phyloP scores from a whole-genome alignment of 176 grass and related monocot genomes.

The Ananas comosus region DNA sequence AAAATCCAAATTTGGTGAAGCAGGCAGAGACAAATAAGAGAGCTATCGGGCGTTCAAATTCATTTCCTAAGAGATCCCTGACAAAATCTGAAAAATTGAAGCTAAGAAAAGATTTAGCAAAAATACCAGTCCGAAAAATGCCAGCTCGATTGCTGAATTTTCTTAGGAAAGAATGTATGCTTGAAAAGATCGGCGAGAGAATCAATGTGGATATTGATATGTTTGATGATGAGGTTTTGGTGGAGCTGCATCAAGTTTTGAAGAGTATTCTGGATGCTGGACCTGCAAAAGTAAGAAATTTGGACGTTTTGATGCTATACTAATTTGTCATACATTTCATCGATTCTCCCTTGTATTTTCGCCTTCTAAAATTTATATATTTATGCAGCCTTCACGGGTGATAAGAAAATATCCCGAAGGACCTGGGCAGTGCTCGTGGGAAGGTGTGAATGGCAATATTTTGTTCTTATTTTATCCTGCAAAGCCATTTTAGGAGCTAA shows the following conservation, averaged over 20 bases:
- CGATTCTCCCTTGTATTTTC: slow-evolving; percentile 1
- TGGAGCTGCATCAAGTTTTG: slow-evolving; percentile 19
- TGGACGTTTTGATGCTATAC: not conserved
- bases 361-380: slow-evolving; percentile 14
- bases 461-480: not conserved
- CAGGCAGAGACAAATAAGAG: slow-evolving; percentile 18
- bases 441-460: slow-evolving; percentile 42
- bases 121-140: slow-evolving; percentile 7
- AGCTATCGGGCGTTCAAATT: not conserved
- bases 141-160: slow-evolving; percentile 7
- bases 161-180: slow-evolving; percentile 8
- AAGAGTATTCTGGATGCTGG: slow-evolving; percentile 28
- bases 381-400: slow-evolving; percentile 31
- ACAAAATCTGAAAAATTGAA: slow-evolving; percentile 8
- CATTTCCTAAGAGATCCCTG: not conserved
- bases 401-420: slow-evolving; percentile 33
- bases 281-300: slow-evolving; percentile 41
- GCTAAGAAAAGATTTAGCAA: slow-evolving; percentile 11
- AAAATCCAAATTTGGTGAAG: slow-evolving; percentile 14
- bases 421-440: slow-evolving; percentile 18
- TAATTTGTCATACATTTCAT: slow-evolving; percentile 1
- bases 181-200: slow-evolving; percentile 12
- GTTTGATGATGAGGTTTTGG: slow-evolving; percentile 14
- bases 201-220: slow-evolving; percentile 11
- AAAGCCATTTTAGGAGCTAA: slow-evolving; percentile 14